These are phyloP conservation scores for Fusarium miscanthi DNA, from an alignment of 2,329 filamentous ascomycete species.

Conservation along the genomic window DNA sequence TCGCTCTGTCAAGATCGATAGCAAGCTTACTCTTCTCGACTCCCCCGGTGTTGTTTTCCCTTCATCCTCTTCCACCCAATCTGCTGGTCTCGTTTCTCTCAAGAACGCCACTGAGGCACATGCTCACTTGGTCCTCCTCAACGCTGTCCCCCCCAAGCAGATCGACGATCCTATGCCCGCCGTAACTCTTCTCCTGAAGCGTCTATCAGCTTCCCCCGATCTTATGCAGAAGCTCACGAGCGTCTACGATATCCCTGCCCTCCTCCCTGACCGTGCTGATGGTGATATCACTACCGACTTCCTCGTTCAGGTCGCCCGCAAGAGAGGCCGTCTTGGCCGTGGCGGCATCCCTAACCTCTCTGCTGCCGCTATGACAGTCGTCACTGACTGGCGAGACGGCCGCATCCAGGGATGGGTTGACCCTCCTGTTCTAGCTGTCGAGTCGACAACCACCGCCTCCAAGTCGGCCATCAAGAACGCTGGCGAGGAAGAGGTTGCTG, in stretches of 20 bases:
- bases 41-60: conserved; percentile 96
- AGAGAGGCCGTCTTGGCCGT: conserved; percentile 87
- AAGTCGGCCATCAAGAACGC: conserved; percentile 53
- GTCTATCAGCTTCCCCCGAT: conserved; percentile 77
- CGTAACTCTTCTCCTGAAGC: conserved; percentile 83
- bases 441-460: conserved; percentile 46
- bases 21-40: conserved; percentile 91
- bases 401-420: conserved; percentile 93
- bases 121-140: conserved; percentile 86
- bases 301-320: conserved; percentile 92
- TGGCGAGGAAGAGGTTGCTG: conserved; percentile 59
- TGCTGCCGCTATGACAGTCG: conserved; percentile 89
- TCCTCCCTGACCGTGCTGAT: conserved; percentile 72
- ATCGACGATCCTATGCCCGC: conserved; percentile 93
- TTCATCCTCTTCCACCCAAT: conserved; percentile 60
- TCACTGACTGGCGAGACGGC: conserved; percentile 97
- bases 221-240: conserved; percentile 83
- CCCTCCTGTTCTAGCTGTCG: conserved; percentile 74
- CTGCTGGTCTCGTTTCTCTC: conserved; percentile 58
- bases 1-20: conserved; percentile 92
- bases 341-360: conserved; percentile 91
- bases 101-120: conserved; percentile 78
- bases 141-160: conserved; percentile 92
- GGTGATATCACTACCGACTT: conserved; percentile 90
- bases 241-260: conserved; percentile 85